phyloP scores from a whole-genome alignment of 164 flowering plant genomes.

The Stephania yunnanensis region DNA sequence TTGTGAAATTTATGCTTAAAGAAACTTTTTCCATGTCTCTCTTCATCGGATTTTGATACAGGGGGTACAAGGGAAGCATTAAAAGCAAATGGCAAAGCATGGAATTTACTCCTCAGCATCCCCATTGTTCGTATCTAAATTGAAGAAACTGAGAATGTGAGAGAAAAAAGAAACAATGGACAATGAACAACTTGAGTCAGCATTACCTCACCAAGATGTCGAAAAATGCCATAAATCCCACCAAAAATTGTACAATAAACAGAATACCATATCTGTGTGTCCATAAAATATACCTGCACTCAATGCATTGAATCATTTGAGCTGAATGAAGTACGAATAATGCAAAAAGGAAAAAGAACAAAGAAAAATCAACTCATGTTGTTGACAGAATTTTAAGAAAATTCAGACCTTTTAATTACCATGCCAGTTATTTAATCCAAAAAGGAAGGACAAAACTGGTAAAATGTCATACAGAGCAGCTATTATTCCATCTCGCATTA shows the following conservation, averaged over 20 bases:
- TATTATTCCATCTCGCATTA: not conserved
- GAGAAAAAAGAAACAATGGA: not conserved
- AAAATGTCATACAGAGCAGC: not conserved
- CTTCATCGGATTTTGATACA: conserved; percentile 27
- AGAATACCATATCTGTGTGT: conserved; percentile 57
- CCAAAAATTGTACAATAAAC: conserved; percentile 46
- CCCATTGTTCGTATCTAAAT: conserved; percentile 81
- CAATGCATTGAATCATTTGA: not conserved
- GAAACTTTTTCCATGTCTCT: conserved; percentile 26
- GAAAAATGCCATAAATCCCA: conserved; percentile 49
- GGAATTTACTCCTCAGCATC: conserved; percentile 81
- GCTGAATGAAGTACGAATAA: no score
- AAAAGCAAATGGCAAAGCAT: conserved; percentile 74
- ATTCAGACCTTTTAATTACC: not conserved
- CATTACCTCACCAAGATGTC: conserved; percentile 93
- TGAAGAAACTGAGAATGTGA: conserved; percentile 3
- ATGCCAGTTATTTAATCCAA: not conserved
- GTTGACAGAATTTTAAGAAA: not conserved
- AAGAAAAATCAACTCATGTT: not conserved
- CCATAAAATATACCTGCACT: conserved; percentile 52
- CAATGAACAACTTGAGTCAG: not conserved
- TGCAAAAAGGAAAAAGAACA: not conserved
- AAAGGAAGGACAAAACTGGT: not conserved
- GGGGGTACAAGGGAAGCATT: conserved; percentile 56
- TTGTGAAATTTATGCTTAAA: conserved; percentile 20